Percentiles rank a stretch among this genome's conserved stretches.
phyloP scores from a whole-genome alignment of 768 basidiomycete species.

The Lentinula boryana region DNA sequence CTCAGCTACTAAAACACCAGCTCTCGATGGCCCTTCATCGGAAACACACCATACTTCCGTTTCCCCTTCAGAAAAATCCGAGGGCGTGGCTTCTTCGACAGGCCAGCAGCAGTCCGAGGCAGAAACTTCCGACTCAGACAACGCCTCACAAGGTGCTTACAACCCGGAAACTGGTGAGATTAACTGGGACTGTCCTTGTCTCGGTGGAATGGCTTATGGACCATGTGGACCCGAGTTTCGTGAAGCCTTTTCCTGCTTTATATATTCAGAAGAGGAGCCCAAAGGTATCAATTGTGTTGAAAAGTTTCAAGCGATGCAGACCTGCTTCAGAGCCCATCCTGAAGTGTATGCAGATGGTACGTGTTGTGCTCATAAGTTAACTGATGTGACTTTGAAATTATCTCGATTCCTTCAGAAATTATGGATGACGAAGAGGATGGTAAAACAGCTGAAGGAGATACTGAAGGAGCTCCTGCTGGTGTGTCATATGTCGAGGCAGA shows the following conservation, averaged over 20 bases:
- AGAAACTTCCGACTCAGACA: slow-evolving; percentile 16
- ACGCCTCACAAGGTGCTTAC: slow-evolving; percentile 52
- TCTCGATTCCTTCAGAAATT: slow-evolving; percentile 38
- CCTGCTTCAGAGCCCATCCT: slow-evolving; percentile 93
- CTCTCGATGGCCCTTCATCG: not conserved
- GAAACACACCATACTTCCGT: slow-evolving; percentile 3
- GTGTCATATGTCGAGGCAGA: not conserved
- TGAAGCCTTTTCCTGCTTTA: slow-evolving; percentile 95
- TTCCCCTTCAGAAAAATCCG: not conserved
- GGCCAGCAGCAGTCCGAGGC: slow-evolving; percentile 12
- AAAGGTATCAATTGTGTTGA: slow-evolving; percentile 98
- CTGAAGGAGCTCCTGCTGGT: not conserved
- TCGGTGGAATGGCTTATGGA: slow-evolving; percentile 98
- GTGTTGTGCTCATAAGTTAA: slow-evolving; percentile 18
- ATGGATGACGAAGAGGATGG: slow-evolving; percentile 59
- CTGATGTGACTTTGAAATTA: not conserved
- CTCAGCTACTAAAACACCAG: not conserved
- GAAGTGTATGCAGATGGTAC: slow-evolving; percentile 93
- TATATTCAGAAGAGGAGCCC: slow-evolving; percentile 89
- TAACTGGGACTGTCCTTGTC: slow-evolving; percentile 99
- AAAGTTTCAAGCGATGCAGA: slow-evolving; percentile 96
- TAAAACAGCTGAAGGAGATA: not conserved
- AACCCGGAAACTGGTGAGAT: slow-evolving; percentile 98
- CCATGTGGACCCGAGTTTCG: slow-evolving; percentile 92
- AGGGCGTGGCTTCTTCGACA: not conserved